A percentile compares a stretch with the other conserved stretches of the same genome.
Evolutionary conservation across 1,284 basidiomycete genomes (phyloP).

Genomic region (Wallemia mellicola): DNA sequence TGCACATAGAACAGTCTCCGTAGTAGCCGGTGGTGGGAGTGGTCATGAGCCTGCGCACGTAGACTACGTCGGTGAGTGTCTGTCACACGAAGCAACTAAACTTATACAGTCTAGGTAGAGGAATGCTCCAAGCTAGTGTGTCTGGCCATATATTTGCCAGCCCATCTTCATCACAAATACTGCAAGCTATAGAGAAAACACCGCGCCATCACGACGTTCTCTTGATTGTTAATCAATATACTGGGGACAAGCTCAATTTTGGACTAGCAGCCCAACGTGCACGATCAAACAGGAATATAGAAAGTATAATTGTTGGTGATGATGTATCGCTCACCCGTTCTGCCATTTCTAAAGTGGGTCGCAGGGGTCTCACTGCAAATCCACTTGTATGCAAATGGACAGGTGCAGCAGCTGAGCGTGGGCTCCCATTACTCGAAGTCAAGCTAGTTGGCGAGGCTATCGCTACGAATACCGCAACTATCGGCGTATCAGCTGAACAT

Average conservation of each 20-base stretch:
- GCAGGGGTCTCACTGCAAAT: conserved; percentile 13
- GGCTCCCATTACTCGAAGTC: neutral
- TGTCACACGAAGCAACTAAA: neutral
- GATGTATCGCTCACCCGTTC: conserved; percentile 14
- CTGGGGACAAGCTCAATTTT: conserved; percentile 15
- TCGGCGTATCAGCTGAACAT: conserved; percentile 26
- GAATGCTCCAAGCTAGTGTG: conserved; percentile 4
- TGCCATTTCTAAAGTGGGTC: conserved; percentile 13
- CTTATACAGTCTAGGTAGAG: neutral
- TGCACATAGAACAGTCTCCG: neutral
- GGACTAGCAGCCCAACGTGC: conserved; percentile 10
- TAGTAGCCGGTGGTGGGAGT: conserved; percentile 11
- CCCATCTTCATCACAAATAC: conserved; percentile 13
- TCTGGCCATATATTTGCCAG: conserved; percentile 15
- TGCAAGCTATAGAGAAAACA: conserved; percentile 12
- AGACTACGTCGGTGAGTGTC: conserved; percentile 11
- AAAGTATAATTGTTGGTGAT: conserved; percentile 14
- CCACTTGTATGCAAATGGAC: conserved; percentile 14
- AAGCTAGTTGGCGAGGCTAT: conserved; percentile 23
- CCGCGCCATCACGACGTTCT: conserved; percentile 11
- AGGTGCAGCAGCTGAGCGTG: conserved; percentile 13
- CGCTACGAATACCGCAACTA: conserved; percentile 21
- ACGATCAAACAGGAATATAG: conserved; percentile 8
- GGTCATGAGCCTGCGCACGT: conserved; percentile 15
- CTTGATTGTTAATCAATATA: conserved; percentile 13